These are phyloP conservation scores for Ustilago lituana DNA, from an alignment of 1,284 basidiomycete genomes.

Conservation along the genomic window DNA sequence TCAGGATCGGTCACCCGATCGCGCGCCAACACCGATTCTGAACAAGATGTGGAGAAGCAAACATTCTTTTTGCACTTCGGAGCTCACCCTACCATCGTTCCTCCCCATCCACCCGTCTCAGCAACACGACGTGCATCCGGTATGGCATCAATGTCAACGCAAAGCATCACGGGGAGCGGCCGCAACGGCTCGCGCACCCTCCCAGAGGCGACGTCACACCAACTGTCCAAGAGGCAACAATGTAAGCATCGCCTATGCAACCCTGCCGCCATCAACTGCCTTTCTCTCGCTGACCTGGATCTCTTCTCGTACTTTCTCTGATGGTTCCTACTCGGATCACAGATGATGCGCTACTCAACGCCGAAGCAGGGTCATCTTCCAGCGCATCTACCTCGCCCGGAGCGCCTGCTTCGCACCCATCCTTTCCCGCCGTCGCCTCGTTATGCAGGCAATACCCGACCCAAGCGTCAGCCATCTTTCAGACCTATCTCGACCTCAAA, in stretches of 20 bases:
- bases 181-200: background rate
- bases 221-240: constrained; percentile 37
- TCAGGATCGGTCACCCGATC: too few species aligned
- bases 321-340: too few species aligned
- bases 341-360: constrained; percentile 31
- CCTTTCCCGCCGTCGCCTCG: constrained; percentile 34
- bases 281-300: background rate
- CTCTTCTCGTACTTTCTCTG: too few species aligned
- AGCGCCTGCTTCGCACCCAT: constrained; percentile 31
- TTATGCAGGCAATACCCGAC: constrained; percentile 51
- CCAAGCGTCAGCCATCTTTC: constrained; percentile 63
- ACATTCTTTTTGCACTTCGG: too few species aligned
- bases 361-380: constrained; percentile 13
- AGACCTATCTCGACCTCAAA: constrained; percentile 64
- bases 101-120: too few species aligned
- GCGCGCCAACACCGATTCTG: too few species aligned
- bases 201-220: constrained; percentile 19
- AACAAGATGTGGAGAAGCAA: too few species aligned
- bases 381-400: background rate
- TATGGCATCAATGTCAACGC: constrained; percentile 14
- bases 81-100: too few species aligned
- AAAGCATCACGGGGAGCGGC: background rate
- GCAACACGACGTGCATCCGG: background rate
- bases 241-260: constrained; percentile 9
- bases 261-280: too few species aligned